Conservation (phyloP, 2,329 filamentous ascomycete species). For the Coleophoma eucalyptorum region DNA sequence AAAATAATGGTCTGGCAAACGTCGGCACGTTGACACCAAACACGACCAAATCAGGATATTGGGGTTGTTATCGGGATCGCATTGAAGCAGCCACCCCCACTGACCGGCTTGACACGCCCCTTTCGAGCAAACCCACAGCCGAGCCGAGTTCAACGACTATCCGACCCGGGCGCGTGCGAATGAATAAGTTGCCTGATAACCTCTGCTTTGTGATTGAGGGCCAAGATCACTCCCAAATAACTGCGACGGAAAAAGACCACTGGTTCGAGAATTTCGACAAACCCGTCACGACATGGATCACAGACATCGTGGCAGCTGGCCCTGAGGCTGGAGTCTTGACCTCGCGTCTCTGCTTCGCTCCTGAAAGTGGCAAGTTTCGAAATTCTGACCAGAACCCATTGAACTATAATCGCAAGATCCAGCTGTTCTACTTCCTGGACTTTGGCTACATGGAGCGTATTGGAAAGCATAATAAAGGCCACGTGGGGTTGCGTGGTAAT, state of each 20-base stretch:
- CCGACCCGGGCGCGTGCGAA: background rate
- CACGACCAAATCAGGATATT: background rate
- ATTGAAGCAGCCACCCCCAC: background rate
- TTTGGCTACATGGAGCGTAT: background rate
- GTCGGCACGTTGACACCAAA: background rate
- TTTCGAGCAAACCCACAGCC: background rate
- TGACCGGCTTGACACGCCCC: background rate
- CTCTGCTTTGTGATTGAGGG: background rate
- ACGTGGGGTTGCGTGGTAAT: background rate
- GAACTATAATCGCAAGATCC: background rate
- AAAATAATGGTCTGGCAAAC: background rate
- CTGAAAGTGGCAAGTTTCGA: background rate
- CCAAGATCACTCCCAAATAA: background rate
- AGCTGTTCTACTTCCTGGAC: background rate
- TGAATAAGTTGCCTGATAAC: background rate
- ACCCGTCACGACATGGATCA: background rate
- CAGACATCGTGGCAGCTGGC: background rate
- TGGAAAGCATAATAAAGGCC: background rate
- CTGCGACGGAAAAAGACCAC: background rate
- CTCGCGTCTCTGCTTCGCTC: background rate
- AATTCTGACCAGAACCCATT: background rate
- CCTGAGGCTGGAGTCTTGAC: background rate
- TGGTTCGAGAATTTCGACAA: background rate
- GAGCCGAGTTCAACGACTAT: background rate
- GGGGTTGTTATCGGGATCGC: background rate